Percentiles rank a stretch among this genome's conserved stretches.
Conservation (phyloP, 257 asterid species). For the Solanum sparsipilum region DNA sequence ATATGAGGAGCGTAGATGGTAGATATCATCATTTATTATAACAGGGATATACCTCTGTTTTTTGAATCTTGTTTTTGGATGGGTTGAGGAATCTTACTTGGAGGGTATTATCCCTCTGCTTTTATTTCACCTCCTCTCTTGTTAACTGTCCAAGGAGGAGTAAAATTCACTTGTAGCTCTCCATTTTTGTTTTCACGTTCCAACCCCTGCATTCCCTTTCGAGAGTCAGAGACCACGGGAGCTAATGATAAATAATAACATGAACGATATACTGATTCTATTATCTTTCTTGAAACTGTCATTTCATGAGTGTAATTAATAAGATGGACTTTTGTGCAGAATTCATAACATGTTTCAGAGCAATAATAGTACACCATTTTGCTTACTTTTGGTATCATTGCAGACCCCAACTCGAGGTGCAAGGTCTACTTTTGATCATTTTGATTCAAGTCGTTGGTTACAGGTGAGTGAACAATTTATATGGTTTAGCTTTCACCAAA, state of each 20-base stretch:
- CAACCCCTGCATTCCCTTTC: background rate
- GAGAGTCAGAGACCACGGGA: background rate
- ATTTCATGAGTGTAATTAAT: background rate
- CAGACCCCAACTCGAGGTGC: constrained; percentile 86
- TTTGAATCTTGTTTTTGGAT: background rate
- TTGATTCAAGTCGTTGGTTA: constrained; percentile 91
- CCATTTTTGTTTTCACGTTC: background rate
- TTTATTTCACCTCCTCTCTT: background rate
- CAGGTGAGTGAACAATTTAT: constrained; percentile 34
- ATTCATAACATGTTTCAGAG: background rate
- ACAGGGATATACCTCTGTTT: background rate
- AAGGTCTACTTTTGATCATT: constrained; percentile 77
- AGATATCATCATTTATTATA: background rate
- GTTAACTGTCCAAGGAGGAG: background rate
- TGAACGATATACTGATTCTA: background rate
- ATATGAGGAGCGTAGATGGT: background rate
- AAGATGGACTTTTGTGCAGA: background rate
- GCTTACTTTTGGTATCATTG: constrained; percentile 3
- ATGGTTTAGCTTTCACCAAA: constrained; percentile 1
- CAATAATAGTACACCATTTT: background rate
- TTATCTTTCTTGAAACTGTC: background rate
- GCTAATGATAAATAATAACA: background rate
- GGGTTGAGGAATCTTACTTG: background rate
- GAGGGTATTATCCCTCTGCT: background rate
- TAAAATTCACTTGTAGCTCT: background rate